Conservation (phyloP, 2,329 filamentous ascomycete species). For the Alternaria sp. region DNA sequence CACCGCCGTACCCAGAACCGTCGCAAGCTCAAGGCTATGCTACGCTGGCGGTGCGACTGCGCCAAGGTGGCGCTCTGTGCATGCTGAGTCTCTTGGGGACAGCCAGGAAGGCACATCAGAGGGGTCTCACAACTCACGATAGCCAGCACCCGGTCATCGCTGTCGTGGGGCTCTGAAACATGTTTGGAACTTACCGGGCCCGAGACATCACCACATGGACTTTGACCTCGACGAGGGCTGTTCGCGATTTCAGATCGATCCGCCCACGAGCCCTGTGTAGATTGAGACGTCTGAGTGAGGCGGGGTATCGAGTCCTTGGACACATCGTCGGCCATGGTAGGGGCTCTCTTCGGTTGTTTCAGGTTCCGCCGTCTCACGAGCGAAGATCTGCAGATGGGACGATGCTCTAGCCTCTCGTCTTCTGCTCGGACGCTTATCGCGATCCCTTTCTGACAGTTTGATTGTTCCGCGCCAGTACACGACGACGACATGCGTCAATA, state of each 20-base stretch:
- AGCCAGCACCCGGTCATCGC: conserved; percentile 2
- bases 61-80: conserved; percentile 14
- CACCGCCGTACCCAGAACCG: conserved; percentile 12
- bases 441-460: conserved; percentile 1
- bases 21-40: conserved; percentile 8
- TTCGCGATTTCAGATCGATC: conserved; percentile 12
- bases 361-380: conserved; percentile 21
- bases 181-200: conserved; percentile 16
- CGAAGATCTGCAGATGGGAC: conserved; percentile 33
- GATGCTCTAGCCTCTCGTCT: conserved; percentile 20
- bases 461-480: conserved; percentile 1
- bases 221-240: conserved; percentile 17
- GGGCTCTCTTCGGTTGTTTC: conserved; percentile 38
- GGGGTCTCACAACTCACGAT: conserved; percentile 14
- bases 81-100: conserved; percentile 1
- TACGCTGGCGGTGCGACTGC: conserved; percentile 18
- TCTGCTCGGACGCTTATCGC: conserved; percentile 2
- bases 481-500: not conserved
- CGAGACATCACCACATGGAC: conserved; percentile 8
- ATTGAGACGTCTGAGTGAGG: conserved; percentile 25
- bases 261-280: conserved; percentile 13
- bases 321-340: conserved; percentile 19
- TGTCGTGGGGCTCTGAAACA: conserved; percentile 19
- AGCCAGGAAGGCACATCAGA: conserved; percentile 15
- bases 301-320: conserved; percentile 22